Evolutionary conservation across 2,329 filamentous ascomycete species (phyloP), one percentile per base, ranked within the genome.

Genomic region (Colletotrichum abscissum): DNA sequence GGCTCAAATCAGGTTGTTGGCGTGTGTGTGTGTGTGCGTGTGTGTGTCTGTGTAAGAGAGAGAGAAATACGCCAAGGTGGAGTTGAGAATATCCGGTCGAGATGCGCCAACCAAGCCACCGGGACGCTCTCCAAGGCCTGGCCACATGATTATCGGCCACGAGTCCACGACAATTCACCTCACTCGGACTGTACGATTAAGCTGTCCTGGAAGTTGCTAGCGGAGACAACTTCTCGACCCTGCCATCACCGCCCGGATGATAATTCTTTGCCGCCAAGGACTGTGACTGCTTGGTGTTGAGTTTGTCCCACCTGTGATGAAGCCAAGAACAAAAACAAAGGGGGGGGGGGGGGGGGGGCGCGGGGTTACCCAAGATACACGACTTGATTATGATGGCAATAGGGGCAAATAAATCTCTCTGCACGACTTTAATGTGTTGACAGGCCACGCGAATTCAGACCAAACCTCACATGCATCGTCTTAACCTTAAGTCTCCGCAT

Each of bases 1-100:
- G 67, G 67, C 55, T 19, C n/a, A 16, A 12, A 35, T 26, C 26
- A 30, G 38, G 52, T 68, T 56, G 58, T 30, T 38, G 19, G 33
- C 30, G 19, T 28, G 54, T 26, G 26, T 26, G 26, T 26, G 26
- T 26, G 24, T 3, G 24, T 24, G 24, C 3, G 24, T 24, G 24
- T 24, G 26, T 26, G 26, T 26, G 24, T 24, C 2, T 24, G 24
- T 26, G 26, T 26, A 4, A 4, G 26, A 2, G 30, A 33, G 5
- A 42, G 14, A 42, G 33, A 49, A 12, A 14, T 12, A 24, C 16
- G 28, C 14, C 26, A 16, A 35, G 52, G 22, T 57, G 71, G 67
- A 71, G 62, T 71, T 71, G 62, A 62, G 56, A 62, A 73, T 66
- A 73, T 54, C 67, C 67, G 71, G 71, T 60, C 30, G 9, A 46